Evolutionary conservation across 345 rosid species (phyloP), one percentile per base, ranked within the genome.

Genomic region (Mallotus nudiflorus): DNA sequence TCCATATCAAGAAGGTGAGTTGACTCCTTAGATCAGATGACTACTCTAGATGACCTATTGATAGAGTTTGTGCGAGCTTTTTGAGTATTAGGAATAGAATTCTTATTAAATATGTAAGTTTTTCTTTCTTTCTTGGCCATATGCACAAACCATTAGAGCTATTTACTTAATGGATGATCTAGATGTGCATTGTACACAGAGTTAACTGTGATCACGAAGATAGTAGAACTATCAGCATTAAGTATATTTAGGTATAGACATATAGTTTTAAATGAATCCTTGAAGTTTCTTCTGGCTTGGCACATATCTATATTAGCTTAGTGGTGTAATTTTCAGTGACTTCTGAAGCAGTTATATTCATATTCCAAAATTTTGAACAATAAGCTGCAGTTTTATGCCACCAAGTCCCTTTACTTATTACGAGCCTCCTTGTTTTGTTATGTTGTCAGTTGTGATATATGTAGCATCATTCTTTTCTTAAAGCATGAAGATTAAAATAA

Each of bases 321-420:
- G 15, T 24, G 1, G 10, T 25, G 15, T 10, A 54, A 54, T 54
- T 54, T 60, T 28, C 18, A 39, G 14, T 22, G 10, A 5, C 1
- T 49, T 64, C 4, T n/a, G n/a, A n/a, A 6, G 24, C 8, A 49
- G 14, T 49, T 46, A 5, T 48, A 31, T 35, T 22, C 10, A 8
- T 14, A 59, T 37, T 59, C 64, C 46, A 59, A n/a, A n/a, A n/a
- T n/a, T 59, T 59, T 59, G 15, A 59, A 33, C 33, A 55, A 18
- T 13, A 37, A 33, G 40, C n/a, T 58, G n/a, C 15, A 35, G 27
- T 18, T 20, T 16, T 59, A 10, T 52, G n/a, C n/a, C n/a, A n/a
- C n/a, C n/a, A 27, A 25, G 15, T 6, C 56, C 29, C 56, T 55
- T 55, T 16, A 5, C 35, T 28, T 55, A 25, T 14, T n/a, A n/a